Conservation (phyloP, 192 early-diverging fungal genomes). For the Coemansia sp. region DNA sequence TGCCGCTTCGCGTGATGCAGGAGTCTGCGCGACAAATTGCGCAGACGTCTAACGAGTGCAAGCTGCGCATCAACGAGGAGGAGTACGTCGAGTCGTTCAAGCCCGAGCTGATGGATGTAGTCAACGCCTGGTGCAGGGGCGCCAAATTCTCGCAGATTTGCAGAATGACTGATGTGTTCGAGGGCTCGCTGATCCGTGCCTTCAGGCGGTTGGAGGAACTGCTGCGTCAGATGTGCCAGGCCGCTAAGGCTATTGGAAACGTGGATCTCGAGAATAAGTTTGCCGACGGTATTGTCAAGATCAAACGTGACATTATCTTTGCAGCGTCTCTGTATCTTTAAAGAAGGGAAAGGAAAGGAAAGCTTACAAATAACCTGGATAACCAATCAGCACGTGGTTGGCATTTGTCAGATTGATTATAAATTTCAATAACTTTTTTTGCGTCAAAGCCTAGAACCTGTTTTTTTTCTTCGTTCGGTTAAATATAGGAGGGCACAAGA, state of each 20-base stretch:
- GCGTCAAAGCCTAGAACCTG: background rate
- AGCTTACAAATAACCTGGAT: background rate
- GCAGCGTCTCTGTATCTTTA: constrained; percentile 91
- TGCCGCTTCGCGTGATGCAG: constrained; percentile 75
- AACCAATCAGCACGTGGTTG: no score
- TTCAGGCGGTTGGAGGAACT: constrained; percentile 91
- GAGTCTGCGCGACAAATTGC: constrained; percentile 85
- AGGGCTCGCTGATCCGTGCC: constrained; percentile 88
- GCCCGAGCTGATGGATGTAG: constrained; percentile 91
- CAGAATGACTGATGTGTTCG: constrained; percentile 92
- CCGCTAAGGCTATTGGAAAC: constrained; percentile 94
- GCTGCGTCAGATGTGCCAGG: constrained; percentile 83
- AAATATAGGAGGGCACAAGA: no score
- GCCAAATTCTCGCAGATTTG: constrained; percentile 93
- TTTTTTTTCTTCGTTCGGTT: background rate
- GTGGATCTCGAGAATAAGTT: constrained; percentile 93
- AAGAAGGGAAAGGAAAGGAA: constrained; percentile 1
- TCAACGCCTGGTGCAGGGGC: constrained; percentile 88
- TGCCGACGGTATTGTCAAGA: constrained; percentile 84
- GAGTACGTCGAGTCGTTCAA: constrained; percentile 86
- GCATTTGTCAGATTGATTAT: background rate
- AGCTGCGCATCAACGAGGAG: constrained; percentile 82
- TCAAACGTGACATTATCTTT: constrained; percentile 98
- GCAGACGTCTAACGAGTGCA: constrained; percentile 83
- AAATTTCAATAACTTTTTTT: no score